Conservation (phyloP, 2,329 filamentous ascomycete species). For the Talaromyces sp. region DNA sequence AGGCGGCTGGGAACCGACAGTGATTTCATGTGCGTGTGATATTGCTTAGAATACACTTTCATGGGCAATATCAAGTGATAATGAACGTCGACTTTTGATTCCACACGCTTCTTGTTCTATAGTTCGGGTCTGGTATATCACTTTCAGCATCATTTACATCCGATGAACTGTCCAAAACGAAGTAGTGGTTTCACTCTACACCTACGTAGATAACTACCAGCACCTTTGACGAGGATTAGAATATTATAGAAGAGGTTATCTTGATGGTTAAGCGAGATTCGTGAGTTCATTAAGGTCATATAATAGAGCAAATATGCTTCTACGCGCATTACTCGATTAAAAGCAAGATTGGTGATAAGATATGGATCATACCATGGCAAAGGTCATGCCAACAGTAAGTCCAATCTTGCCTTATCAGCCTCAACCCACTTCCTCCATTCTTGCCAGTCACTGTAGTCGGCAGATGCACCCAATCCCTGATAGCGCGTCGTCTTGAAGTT, state of each 20-base stretch:
- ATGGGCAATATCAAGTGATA: neutral
- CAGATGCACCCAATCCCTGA: conserved; percentile 73
- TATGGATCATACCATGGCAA: neutral
- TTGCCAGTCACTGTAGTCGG: conserved; percentile 72
- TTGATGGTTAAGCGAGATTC: neutral
- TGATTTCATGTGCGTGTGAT: conserved; percentile 7
- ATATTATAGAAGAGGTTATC: neutral
- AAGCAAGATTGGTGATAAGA: neutral
- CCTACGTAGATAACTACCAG: neutral
- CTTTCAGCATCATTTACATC: neutral
- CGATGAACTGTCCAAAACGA: neutral
- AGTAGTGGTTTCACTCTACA: neutral
- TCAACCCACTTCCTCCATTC: conserved; percentile 72
- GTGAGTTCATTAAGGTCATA: neutral
- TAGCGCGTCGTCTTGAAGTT: conserved; percentile 78
- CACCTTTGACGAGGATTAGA: neutral
- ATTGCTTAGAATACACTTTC: neutral
- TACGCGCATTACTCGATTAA: neutral
- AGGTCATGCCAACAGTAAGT: conserved; percentile 4
- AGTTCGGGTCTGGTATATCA: neutral
- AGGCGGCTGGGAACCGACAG: conserved; percentile 25
- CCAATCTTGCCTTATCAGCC: conserved; percentile 12
- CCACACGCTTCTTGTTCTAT: neutral
- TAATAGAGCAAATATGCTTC: neutral
- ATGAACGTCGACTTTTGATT: neutral